These are phyloP conservation scores for Carnegiea gigantea DNA, from an alignment of 179 eudicot genomes.

Conservation along the genomic window DNA sequence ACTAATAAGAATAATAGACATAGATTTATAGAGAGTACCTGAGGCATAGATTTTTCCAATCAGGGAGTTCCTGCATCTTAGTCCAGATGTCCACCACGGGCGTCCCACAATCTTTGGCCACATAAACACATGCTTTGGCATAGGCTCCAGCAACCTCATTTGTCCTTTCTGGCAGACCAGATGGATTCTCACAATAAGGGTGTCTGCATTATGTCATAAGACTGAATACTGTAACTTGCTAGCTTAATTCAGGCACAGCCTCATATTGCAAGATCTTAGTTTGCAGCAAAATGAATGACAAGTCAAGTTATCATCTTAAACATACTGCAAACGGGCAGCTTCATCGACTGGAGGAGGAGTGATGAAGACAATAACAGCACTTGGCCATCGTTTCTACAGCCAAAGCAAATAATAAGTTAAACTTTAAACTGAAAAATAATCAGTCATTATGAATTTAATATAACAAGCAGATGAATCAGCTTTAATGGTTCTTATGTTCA, in stretches of 20 bases:
- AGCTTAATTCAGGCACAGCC: neutral
- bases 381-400: constrained; percentile 63
- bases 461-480: neutral
- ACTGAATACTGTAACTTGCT: neutral
- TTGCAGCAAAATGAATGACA: neutral
- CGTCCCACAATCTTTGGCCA: constrained; percentile 51
- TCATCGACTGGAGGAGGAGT: constrained; percentile 94
- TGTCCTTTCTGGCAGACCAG: constrained; percentile 69
- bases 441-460: neutral
- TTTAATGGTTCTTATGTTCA: no score
- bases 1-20: neutral
- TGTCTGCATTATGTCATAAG: constrained; percentile 37
- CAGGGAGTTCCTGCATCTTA: constrained; percentile 67
- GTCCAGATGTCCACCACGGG: constrained; percentile 68
- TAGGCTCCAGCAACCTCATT: constrained; percentile 70
- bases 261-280: neutral
- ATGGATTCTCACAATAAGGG: constrained; percentile 47
- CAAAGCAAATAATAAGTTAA: neutral
- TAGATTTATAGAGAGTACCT: constrained; percentile 39
- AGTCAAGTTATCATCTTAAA: neutral
- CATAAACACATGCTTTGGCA: constrained; percentile 67
- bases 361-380: constrained; percentile 46
- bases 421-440: neutral
- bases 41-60: constrained; percentile 55
- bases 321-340: constrained; percentile 58